Conservation (phyloP, 2,329 filamentous ascomycete species). For the Aspergillus sp. region DNA sequence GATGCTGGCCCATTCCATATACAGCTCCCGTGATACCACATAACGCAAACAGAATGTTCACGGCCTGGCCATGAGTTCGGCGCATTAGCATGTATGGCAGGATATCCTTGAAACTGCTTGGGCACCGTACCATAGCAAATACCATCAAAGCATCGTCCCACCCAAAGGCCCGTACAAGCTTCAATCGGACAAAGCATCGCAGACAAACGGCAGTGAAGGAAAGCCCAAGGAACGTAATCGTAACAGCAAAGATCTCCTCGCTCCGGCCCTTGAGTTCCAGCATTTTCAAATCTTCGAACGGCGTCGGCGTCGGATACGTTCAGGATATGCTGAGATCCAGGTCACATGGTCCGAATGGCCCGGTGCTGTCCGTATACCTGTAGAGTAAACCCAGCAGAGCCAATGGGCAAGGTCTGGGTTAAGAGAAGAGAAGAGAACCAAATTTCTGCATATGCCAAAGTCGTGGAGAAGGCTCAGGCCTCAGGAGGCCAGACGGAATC, state of each 20-base stretch:
- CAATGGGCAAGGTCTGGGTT: too few relatives aligned
- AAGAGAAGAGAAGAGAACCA: too few relatives aligned
- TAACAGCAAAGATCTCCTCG: constrained; percentile 23
- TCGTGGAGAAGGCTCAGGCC: too few relatives aligned
- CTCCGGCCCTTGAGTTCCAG: constrained; percentile 23
- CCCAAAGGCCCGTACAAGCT: constrained; percentile 27
- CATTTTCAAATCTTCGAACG: constrained; percentile 23
- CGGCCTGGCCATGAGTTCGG: constrained; percentile 11
- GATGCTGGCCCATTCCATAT: constrained; percentile 23
- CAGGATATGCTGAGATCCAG: too few relatives aligned
- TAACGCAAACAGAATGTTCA: constrained; percentile 26
- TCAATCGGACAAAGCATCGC: constrained; percentile 28
- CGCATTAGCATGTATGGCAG: background rate
- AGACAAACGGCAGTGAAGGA: constrained; percentile 25
- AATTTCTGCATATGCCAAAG: too few relatives aligned
- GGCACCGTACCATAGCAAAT: constrained; percentile 23
- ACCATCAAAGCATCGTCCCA: constrained; percentile 32
- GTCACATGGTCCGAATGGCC: too few relatives aligned
- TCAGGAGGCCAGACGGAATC: too few relatives aligned
- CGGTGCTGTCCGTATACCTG: too few relatives aligned
- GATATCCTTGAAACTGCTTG: background rate
- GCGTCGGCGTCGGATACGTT: too few relatives aligned
- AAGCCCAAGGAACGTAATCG: constrained; percentile 21
- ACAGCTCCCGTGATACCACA: constrained; percentile 26
- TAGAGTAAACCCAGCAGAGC: too few relatives aligned